Base-by-base conservation (phyloP, 331 rosid species). In the Phaseolus coccineus region DNA sequence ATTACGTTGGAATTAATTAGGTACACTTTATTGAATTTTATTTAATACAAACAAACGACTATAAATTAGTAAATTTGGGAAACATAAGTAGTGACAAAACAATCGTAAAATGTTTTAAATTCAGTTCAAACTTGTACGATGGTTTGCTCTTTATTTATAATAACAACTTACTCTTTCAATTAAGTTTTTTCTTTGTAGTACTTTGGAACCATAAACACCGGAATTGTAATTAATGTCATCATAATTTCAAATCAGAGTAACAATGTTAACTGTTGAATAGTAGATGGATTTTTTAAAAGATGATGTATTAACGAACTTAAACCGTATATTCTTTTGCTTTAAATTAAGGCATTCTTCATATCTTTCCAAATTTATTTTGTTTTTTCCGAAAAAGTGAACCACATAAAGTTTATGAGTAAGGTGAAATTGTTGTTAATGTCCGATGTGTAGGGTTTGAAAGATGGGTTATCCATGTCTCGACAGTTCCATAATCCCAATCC, bases 401-500 rank as follows among this genome's bases (percentile, higher is more conserved):
- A 39, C 79, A 76, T 19, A 42, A 51, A 64, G 76, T 22, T 64
- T 5, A 33, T 25, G 15, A 65, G 74, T 53, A 46, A 35, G 80
- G 82, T 57, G 57, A 71, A 74, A 74, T 30, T 47, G 59, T 46
- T 25, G 69, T 57, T 77, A 44, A 35, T 52, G 61, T 71, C 9
- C 24, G 66, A 0, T 9, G 8, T 65, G 89, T 86, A 78, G 89
- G 89, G 87, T 83, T 82, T 65, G 81, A 83, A 67, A 79, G 89
- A 83, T 86, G 85, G 30, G 77, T 81, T 12, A 86, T 86, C 87
- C 79, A 86, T 80, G 84, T 83, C 89, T 73, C 1, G 85, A 85
- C 71, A 77, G 85, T 73, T 83, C 69, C 83, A 51, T 67, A 59
- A 86, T 86, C 89, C 64, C 73, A 86, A 86, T 86, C 87, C 87